Percentiles rank a stretch among this genome's conserved stretches.
These are phyloP conservation scores for Angomonas deanei DNA, from an alignment of 208 protist species.

Conservation along the genomic window DNA sequence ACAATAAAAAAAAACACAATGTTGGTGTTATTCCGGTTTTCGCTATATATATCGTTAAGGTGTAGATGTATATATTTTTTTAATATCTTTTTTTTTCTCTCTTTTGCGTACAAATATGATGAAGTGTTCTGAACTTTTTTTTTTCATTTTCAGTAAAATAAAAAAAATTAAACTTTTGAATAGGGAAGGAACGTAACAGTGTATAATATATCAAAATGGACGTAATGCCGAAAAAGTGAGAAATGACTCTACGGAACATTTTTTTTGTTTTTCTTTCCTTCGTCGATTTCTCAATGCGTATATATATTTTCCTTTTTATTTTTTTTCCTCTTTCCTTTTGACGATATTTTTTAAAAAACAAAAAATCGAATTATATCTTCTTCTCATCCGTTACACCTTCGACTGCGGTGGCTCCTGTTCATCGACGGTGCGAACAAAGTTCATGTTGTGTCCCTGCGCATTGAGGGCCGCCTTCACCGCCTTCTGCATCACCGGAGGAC, in stretches of 20 bases:
- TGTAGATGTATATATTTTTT: neutral
- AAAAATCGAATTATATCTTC: too few relatives aligned
- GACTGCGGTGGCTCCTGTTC: too few relatives aligned
- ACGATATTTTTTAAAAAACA: neutral
- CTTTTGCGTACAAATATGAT: neutral
- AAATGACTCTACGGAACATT: too few relatives aligned
- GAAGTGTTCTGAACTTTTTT: neutral
- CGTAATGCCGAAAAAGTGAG: too few relatives aligned
- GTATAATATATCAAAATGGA: neutral
- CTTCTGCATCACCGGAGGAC: conserved; percentile 73
- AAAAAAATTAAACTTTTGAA: neutral
- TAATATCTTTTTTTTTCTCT: conserved; percentile 4
- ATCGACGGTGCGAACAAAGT: conserved; percentile 61
- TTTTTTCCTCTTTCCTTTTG: conserved; percentile 5
- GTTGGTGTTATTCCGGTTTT: neutral
- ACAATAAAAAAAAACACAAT: conserved; percentile 8
- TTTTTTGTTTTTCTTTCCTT: too few relatives aligned
- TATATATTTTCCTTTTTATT: conserved; percentile 6
- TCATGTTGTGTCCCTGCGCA: conserved; percentile 38
- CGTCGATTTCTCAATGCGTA: neutral
- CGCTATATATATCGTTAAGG: neutral
- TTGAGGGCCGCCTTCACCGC: conserved; percentile 40
- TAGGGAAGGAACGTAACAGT: neutral
- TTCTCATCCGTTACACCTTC: too few relatives aligned
- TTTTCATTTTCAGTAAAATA: conserved; percentile 1